A percentile compares a stretch with the other conserved stretches of the same genome.
These are phyloP conservation scores for Colletotrichum lupini DNA, from an alignment of 2,329 filamentous ascomycete species.

Conservation along the genomic window DNA sequence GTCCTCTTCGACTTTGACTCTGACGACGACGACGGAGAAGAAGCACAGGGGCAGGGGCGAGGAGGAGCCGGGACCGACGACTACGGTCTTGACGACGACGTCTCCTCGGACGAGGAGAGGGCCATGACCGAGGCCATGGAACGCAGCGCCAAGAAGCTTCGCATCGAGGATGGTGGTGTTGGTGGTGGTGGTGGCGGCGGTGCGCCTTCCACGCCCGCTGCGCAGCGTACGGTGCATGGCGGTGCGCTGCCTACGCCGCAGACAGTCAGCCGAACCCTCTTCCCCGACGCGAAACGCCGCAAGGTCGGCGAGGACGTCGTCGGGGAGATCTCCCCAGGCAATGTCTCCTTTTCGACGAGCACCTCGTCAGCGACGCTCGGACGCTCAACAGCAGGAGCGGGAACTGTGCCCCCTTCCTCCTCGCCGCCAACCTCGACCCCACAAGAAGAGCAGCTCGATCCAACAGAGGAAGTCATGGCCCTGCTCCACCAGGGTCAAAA, in stretches of 20 bases:
- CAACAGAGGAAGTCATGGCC: conserved; percentile 60
- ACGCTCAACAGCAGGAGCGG: conserved; percentile 18
- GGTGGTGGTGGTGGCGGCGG: not conserved
- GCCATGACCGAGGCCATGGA: conserved; percentile 50
- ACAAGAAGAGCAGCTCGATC: conserved; percentile 43
- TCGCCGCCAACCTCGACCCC: conserved; percentile 1
- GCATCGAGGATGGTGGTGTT: not conserved
- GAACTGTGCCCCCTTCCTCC: not conserved
- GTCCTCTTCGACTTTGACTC: conserved; percentile 39
- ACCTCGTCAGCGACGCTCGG: conserved; percentile 21
- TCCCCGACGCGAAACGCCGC: conserved; percentile 45
- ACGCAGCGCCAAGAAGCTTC: conserved; percentile 44
- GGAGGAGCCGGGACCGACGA: not conserved
- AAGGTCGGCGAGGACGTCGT: conserved; percentile 38
- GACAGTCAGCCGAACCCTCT: conserved; percentile 48
- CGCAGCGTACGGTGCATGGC: conserved; percentile 38
- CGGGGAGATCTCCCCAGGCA: not conserved
- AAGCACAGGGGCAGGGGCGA: conserved; percentile 4
- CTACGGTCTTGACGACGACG: conserved; percentile 45
- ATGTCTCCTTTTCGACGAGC: conserved; percentile 31
- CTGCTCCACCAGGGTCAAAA: conserved; percentile 54
- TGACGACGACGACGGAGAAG: conserved; percentile 37
- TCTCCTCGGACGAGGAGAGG: conserved; percentile 52
- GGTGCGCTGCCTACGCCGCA: conserved; percentile 47
- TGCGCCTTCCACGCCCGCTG: conserved; percentile 40